Conservation (phyloP, 495 filamentous ascomycete species). For the Lichenothelia convexa region DNA sequence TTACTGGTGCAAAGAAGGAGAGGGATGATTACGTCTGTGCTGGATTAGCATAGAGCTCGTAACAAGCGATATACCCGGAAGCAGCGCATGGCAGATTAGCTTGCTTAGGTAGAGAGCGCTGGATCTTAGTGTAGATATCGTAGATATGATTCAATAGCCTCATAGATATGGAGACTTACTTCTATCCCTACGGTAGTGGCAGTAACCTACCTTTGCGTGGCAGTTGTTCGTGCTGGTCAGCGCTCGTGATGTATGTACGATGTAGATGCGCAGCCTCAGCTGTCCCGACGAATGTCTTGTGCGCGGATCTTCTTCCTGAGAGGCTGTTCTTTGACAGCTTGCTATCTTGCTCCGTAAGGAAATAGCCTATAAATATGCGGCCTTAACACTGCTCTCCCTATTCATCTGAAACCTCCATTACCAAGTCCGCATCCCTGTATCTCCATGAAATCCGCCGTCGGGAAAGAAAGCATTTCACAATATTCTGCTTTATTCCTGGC, state of each 20-base stretch:
- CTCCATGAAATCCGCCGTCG: not conserved
- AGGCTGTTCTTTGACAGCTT: no score
- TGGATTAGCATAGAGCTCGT: no score
- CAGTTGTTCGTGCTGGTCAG: not conserved
- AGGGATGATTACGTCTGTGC: no score
- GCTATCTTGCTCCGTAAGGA: no score
- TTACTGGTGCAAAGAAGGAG: no score
- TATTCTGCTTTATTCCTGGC: slow-evolving; percentile 47
- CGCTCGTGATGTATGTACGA: not conserved
- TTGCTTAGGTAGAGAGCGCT: no score
- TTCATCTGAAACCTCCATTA: not conserved
- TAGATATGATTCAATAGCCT: not conserved
- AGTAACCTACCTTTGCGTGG: not conserved
- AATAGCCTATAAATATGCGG: not conserved
- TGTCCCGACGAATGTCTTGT: not conserved
- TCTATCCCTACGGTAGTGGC: not conserved
- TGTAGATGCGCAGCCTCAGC: not conserved
- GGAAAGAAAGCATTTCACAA: slow-evolving; percentile 47
- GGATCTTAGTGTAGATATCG: not conserved
- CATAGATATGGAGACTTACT: not conserved
- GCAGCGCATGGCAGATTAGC: no score
- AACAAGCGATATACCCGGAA: no score
- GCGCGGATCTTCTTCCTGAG: no score
- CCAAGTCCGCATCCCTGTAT: not conserved
- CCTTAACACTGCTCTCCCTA: not conserved